Conservation (phyloP, 2,329 filamentous ascomycete species). For the Ascochyta rabiei region DNA sequence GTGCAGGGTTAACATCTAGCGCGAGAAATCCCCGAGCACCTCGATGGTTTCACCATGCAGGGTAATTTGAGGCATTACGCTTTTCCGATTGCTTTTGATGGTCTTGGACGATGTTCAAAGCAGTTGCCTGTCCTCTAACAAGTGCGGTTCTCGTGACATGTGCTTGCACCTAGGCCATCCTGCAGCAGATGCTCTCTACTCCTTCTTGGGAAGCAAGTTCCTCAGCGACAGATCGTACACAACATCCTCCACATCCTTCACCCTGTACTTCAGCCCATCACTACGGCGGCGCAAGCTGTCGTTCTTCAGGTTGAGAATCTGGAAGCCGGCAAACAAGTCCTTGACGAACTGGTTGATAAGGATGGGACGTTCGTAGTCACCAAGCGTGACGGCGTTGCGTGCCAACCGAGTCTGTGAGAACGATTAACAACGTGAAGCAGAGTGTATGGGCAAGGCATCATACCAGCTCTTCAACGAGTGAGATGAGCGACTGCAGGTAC, state of each 20-base stretch:
- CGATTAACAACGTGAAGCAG: constrained; percentile 7
- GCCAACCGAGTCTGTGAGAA: constrained; percentile 72
- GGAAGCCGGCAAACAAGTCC: constrained; percentile 93
- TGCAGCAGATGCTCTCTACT: constrained; percentile 7
- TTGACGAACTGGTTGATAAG: constrained; percentile 93
- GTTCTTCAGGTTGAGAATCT: constrained; percentile 97
- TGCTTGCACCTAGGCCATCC: not conserved
- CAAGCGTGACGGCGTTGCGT: constrained; percentile 91
- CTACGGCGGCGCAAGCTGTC: constrained; percentile 85
- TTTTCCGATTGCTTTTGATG: not conserved
- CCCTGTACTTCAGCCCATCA: constrained; percentile 94
- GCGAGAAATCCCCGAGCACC: constrained; percentile 22
- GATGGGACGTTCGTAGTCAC: constrained; percentile 83
- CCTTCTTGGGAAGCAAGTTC: constrained; percentile 66
- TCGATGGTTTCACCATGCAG: constrained; percentile 7
- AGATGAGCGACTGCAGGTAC: constrained; percentile 87
- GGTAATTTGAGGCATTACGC: not conserved
- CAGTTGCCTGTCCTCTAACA: not conserved
- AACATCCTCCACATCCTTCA: constrained; percentile 98
- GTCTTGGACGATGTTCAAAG: not conserved
- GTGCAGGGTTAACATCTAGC: constrained; percentile 23
- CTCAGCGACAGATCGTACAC: constrained; percentile 93
- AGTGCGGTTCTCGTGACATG: not conserved
- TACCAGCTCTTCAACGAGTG: constrained; percentile 85
- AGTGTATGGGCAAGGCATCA: not conserved